Percentiles rank a stretch among this genome's conserved stretches.
phyloP scores from a whole-genome alignment of 768 basidiomycete species.

The Tricholomella constricta region DNA sequence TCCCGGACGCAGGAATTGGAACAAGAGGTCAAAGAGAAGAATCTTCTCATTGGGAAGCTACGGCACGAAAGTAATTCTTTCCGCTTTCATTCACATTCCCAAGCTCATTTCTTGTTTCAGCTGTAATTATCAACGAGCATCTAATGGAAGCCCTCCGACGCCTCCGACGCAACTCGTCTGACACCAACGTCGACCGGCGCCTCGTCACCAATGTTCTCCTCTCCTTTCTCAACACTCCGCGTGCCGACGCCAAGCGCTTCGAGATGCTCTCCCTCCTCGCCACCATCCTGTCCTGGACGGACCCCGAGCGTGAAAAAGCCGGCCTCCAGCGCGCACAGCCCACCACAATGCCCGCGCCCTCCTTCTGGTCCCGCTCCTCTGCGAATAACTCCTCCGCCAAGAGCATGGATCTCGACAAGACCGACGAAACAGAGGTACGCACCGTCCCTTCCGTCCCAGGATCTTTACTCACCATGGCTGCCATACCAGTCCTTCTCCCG shows the following conservation, averaged over 20 bases:
- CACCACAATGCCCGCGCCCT: constrained; percentile 20
- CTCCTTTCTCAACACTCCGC: constrained; percentile 85
- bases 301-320: constrained; percentile 88
- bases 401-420: constrained; percentile 67
- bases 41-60: constrained; percentile 89
- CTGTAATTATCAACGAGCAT: constrained; percentile 96
- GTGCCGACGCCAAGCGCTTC: constrained; percentile 92
- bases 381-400: constrained; percentile 37
- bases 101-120: constrained; percentile 41
- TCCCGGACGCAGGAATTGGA: constrained; percentile 73
- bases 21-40: constrained; percentile 95
- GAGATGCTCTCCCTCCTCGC: constrained; percentile 92
- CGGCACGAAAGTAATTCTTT: constrained; percentile 81
- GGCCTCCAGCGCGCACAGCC: constrained; percentile 66
- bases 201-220: constrained; percentile 94
- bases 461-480: neutral
- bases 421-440: constrained; percentile 81
- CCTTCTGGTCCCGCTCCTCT: constrained; percentile 21
- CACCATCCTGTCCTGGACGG: constrained; percentile 91
- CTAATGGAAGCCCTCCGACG: constrained; percentile 97
- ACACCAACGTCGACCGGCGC: constrained; percentile 90
- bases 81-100: neutral
- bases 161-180: constrained; percentile 81
- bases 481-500: constrained; percentile 92
- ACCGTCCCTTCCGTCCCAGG: neutral